Evolutionary conservation across 2,329 filamentous ascomycete species (phyloP).

Genomic region (Exophiala dermatitidis): DNA sequence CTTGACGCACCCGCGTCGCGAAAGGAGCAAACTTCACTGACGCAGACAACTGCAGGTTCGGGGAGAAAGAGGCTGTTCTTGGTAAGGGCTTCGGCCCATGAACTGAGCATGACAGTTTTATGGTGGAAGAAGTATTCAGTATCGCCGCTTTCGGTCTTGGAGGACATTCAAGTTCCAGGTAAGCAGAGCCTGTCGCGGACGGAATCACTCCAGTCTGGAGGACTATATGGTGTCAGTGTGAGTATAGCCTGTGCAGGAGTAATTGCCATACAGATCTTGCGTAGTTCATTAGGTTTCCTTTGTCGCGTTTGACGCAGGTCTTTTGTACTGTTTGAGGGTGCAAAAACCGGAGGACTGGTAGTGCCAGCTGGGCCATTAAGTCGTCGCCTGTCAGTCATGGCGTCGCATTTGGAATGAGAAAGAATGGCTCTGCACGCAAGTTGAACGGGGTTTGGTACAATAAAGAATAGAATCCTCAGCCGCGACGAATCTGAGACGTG

Average conservation of each 20-base stretch:
- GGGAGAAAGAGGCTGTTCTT: conserved; percentile 81
- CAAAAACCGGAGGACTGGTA: conserved; percentile 68
- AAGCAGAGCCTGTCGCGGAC: conserved; percentile 88
- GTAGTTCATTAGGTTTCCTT: conserved; percentile 62
- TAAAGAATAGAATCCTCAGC: too few species aligned
- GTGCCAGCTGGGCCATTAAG: conserved; percentile 79
- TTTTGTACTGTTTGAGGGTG: conserved; percentile 43
- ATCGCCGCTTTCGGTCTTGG: conserved; percentile 35
- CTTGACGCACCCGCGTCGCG: conserved; percentile 70
- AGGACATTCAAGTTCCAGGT: conserved; percentile 46
- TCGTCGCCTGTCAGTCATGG: conserved; percentile 77
- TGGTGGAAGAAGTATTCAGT: conserved; percentile 53
- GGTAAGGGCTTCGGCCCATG: conserved; percentile 89
- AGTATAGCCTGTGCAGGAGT: background rate
- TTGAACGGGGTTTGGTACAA: too few species aligned
- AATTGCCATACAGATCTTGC: conserved; percentile 70
- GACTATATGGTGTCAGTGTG: conserved; percentile 46
- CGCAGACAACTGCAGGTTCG: conserved; percentile 82
- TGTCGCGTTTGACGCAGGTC: conserved; percentile 46
- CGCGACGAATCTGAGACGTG: too few species aligned
- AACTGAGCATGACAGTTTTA: conserved; percentile 89
- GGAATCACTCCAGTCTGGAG: conserved; percentile 87
- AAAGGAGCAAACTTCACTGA: conserved; percentile 97
- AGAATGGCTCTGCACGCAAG: conserved; percentile 5
- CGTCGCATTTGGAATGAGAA: conserved; percentile 24